Evolutionary conservation across 345 rosid species (phyloP).

Genomic region (Arabidopsis arenosa): DNA sequence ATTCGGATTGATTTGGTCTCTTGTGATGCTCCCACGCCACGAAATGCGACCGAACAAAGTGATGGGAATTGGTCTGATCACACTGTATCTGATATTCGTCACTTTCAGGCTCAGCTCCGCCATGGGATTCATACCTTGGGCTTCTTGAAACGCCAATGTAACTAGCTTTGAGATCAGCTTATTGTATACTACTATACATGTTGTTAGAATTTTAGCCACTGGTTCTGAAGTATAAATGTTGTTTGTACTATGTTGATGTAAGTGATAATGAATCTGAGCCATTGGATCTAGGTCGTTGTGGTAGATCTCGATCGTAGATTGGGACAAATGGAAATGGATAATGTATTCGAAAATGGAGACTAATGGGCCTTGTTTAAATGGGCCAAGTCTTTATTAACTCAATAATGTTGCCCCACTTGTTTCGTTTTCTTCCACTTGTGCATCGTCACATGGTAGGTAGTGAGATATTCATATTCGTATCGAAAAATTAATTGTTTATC

Average conservation of each 20-base stretch:
- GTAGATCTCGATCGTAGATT: background rate
- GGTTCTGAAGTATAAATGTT: background rate
- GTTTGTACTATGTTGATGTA: conserved; percentile 20
- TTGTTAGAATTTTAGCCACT: conserved; percentile 24
- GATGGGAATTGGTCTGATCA: conserved; percentile 55
- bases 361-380: background rate
- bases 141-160: conserved; percentile 29
- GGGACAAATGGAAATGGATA: background rate
- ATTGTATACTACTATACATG: background rate
- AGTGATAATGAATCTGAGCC: conserved; percentile 7
- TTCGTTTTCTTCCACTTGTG: background rate
- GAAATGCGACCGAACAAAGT: conserved; percentile 75
- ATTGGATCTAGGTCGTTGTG: background rate
- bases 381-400: background rate
- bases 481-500: background rate
- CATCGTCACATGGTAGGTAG: background rate
- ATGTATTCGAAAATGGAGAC: background rate
- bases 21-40: conserved; percentile 66
- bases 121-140: conserved; percentile 49
- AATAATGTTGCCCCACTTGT: conserved; percentile 12
- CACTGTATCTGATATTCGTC: conserved; percentile 54
- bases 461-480: background rate
- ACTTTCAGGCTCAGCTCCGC: conserved; percentile 52
- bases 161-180: background rate
- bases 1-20: conserved; percentile 71